Evolutionary conservation across 768 basidiomycete species (phyloP).

Genomic region (Kwoniella mangroviensis): DNA sequence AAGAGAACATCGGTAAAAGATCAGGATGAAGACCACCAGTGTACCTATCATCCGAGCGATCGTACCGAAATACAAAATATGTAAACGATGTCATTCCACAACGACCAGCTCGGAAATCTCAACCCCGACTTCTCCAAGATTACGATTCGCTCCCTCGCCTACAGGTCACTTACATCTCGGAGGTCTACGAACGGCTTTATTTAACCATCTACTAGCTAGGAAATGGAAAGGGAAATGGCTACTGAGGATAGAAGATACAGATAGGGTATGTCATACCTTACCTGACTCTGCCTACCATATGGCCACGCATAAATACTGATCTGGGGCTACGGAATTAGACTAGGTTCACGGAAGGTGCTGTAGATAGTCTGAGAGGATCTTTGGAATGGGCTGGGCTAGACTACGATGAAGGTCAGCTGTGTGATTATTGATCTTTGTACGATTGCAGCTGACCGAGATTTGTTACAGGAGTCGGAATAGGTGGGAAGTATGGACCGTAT

Average conservation of each 20-base stretch:
- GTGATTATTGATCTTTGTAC: no score
- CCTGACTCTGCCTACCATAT: not conserved
- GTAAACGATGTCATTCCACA: slow-evolving; percentile 22
- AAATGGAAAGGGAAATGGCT: slow-evolving; percentile 88
- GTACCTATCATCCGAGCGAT: not conserved
- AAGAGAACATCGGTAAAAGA: not conserved
- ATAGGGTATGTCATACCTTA: slow-evolving; percentile 66
- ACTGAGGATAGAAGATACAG: slow-evolving; percentile 92
- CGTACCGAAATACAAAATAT: not conserved
- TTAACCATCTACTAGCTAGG: slow-evolving; percentile 83
- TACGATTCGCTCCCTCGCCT: slow-evolving; percentile 96
- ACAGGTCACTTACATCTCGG: slow-evolving; percentile 94
- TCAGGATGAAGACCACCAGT: not conserved
- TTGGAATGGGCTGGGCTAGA: slow-evolving; percentile 89
- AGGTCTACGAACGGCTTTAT: slow-evolving; percentile 89
- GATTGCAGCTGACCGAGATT: not conserved
- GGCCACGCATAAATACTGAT: not conserved
- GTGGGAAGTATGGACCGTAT: slow-evolving; percentile 81
- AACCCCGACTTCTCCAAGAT: slow-evolving; percentile 56
- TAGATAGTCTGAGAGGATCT: slow-evolving; percentile 75
- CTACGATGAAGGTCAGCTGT: slow-evolving; percentile 84
- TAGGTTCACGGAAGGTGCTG: slow-evolving; percentile 66
- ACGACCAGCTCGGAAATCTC: not conserved
- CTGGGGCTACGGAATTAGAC: not conserved
- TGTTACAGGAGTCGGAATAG: slow-evolving; percentile 72